These are phyloP conservation scores for Populus hybrid DNA, from an alignment of 441 rosid genomes.

Conservation along the genomic window DNA sequence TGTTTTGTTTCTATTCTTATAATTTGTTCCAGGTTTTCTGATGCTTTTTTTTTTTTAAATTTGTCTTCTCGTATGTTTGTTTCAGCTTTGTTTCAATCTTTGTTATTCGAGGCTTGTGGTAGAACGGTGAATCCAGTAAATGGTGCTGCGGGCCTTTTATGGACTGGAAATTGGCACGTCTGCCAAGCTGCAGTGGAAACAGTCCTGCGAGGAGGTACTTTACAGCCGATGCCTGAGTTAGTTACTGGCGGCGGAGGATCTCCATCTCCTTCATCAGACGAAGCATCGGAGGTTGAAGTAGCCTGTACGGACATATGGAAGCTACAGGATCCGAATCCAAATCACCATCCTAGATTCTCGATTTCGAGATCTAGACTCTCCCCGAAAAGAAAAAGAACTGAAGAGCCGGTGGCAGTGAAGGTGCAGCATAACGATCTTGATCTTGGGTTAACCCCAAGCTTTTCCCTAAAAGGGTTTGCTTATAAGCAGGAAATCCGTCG, in stretches of 20 bases:
- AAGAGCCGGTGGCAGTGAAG: constrained; percentile 19
- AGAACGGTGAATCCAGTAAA: constrained; percentile 56
- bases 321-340: constrained; percentile 34
- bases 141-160: constrained; percentile 54
- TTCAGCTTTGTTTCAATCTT: constrained; percentile 55
- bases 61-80: not conserved
- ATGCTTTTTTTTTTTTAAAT: not conserved
- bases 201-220: constrained; percentile 44
- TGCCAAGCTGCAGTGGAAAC: constrained; percentile 56
- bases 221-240: constrained; percentile 60
- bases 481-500: constrained; percentile 31
- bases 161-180: constrained; percentile 55
- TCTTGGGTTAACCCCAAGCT: constrained; percentile 44
- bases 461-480: constrained; percentile 16
- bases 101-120: constrained; percentile 61
- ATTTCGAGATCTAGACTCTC: constrained; percentile 53
- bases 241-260: constrained; percentile 34
- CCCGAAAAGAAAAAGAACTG: constrained; percentile 38
- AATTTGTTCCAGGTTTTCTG: not conserved
- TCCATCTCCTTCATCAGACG: constrained; percentile 45
- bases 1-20: not conserved
- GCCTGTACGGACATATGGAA: constrained; percentile 49
- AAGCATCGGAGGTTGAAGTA: constrained; percentile 48
- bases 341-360: constrained; percentile 44
- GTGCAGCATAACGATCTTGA: constrained; percentile 45